Evolutionary conservation across 1,284 basidiomycete genomes (phyloP), one percentile per base, ranked within the genome.

Genomic region (Heterobasidion annosum): DNA sequence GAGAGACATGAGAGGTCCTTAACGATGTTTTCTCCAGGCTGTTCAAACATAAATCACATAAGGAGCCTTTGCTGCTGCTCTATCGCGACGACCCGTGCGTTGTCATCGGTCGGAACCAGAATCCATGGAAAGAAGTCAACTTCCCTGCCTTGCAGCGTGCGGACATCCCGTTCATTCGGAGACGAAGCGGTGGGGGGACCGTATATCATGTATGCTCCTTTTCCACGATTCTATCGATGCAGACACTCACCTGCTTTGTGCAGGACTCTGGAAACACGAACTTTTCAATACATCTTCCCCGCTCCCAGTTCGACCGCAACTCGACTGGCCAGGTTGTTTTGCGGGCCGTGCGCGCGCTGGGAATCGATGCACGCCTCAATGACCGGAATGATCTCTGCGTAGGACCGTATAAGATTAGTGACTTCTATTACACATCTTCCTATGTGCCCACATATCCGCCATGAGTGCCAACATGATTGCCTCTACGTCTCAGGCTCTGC

Each of bases 181-280:
- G 97, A 57, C 77, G 91, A 55, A 95, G 92, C 60, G 97, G 97
- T 10, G 97, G 97, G n/a, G 97, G 97, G 7, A 91, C 97, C 0
- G 97, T 99, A 3, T 99, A 93, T 67, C 95, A 98, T 72, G 95
- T 95, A 68, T 51, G 88, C 75, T 43, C 32, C 2, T 40, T 44
- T 43, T 16, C 49, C 50, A 16, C 2, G 18, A 43, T 44, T 40
- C 16, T 34, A 46, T 46, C n/a, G 1, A 19, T 34, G 37, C 13
- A 33, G 32, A 54, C 25, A 45, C 48, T 52, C 42, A 48, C 37
- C 5, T 34, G 18, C n/a, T 9, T 42, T 15, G 32, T 54, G 37
- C 67, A 98, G 93, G 97, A 99, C 66, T 72, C 92, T 18, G 97
- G 97, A 33, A 99, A 99, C 68, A 94, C 93, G 2, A 99, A 99